A percentile compares a stretch with the other conserved stretches of the same genome.
Conservation (phyloP, 2,329 filamentous ascomycete genomes). For the Claviceps lovelessii region DNA sequence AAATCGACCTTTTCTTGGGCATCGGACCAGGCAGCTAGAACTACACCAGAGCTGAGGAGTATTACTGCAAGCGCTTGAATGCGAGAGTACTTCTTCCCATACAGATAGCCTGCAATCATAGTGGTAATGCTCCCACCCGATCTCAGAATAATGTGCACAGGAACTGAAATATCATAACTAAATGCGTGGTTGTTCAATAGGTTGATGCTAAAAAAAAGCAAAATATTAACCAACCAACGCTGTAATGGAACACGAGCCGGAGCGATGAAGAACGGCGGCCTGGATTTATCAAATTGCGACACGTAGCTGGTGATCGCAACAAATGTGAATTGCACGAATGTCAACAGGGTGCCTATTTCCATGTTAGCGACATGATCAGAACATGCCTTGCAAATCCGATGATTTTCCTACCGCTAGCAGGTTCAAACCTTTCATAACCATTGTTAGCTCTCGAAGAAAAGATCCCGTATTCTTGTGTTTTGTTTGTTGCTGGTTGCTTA, state of each 20-base stretch:
- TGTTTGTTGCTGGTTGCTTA: conserved; percentile 31
- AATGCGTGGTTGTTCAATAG: conserved; percentile 96
- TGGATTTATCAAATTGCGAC: conserved; percentile 54
- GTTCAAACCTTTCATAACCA: conserved; percentile 49
- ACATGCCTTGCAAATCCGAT: background rate
- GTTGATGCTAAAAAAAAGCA: conserved; percentile 86
- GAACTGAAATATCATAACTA: conserved; percentile 90
- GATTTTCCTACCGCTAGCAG: conserved; percentile 53
- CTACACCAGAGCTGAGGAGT: conserved; percentile 72
- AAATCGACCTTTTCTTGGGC: conserved; percentile 59
- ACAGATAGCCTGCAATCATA: conserved; percentile 76
- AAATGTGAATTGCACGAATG: conserved; percentile 78
- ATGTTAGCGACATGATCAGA: conserved; percentile 2
- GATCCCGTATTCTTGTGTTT: background rate
- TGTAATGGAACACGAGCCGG: conserved; percentile 67
- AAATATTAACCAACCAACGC: conserved; percentile 78
- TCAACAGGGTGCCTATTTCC: conserved; percentile 59
- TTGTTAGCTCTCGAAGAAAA: background rate
- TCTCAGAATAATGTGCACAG: conserved; percentile 88
- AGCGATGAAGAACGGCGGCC: conserved; percentile 57
- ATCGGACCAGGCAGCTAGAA: conserved; percentile 81
- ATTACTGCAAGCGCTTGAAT: conserved; percentile 71
- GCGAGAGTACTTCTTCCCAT: conserved; percentile 69
- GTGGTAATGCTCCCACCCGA: conserved; percentile 94
- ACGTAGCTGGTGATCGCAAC: conserved; percentile 66